Evolutionary conservation across 495 filamentous ascomycete species (phyloP), one percentile per base, ranked within the genome.

Genomic region (Xylaria flabelliformis): DNA sequence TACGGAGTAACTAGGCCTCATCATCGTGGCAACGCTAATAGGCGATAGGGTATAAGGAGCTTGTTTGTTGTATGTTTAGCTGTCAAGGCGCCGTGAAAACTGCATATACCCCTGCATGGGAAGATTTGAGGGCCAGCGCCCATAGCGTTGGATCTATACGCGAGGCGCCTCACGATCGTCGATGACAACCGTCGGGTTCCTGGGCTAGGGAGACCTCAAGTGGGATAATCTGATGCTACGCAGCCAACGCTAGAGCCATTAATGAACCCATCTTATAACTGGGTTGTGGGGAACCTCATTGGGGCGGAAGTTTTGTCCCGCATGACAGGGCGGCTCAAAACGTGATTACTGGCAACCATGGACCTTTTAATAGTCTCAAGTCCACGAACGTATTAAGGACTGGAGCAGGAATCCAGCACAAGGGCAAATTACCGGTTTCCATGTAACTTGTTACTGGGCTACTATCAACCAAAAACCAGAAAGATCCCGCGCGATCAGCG

Each of bases 201-300:
- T 58, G 50, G 29, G 19, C 44, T 9, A 67, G 44, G 4, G n/a
- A 15, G 59, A 63, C 36, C 10, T 6, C 8, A 19, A 19, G 15
- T 44, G 44, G 61, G 39, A 64, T 42, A 39, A 64, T 64, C 44
- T 64, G 62, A 66, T 66, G 46, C 64, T 66, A 66, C 64, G 64
- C 32, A 41, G 65, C 50, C 50, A 56, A 41, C 50, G 50, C 65
- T 67, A 56, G 50, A 48, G 26, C 12, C 50, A 53, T 68, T 55
- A 39, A 44, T 56, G 32, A 67, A 36, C 34, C 44, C 19, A 58
- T 56, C 34, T 44, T 58, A 68, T 51, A 59, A 19, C 42, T 50
- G 46, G 59, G 46, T 29, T 61, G 48, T 64, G 59, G 56, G 36
- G 59, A 67, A 67, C 50, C 65, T 41, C 63, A 56, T 50, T 56